phyloP scores from a whole-genome alignment of 306 rosid species.

The Comarum palustre region DNA sequence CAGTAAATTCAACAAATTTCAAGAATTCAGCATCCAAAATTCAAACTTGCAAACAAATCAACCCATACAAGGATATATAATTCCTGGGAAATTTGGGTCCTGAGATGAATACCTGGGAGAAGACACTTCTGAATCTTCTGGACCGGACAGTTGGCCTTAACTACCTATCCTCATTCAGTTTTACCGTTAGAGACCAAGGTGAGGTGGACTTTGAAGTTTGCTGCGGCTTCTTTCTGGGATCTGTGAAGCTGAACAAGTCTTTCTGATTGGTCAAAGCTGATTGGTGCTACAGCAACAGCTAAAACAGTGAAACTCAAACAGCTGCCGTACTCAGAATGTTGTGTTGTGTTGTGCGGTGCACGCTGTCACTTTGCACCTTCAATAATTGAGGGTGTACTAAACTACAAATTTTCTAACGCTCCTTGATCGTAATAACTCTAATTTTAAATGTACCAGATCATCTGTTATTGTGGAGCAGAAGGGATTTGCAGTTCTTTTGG shows the following conservation, averaged over 20 bases:
- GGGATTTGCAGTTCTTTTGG: background rate
- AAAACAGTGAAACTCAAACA: background rate
- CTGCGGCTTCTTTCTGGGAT: constrained; percentile 17
- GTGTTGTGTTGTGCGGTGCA: constrained; percentile 19
- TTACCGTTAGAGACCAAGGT: constrained; percentile 16
- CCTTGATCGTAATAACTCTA: background rate
- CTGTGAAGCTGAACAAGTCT: constrained; percentile 16
- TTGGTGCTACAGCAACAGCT: background rate
- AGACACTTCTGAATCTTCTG: constrained; percentile 18
- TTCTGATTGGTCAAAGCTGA: background rate
- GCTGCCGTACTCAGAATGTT: constrained; percentile 9
- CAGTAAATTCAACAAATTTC: constrained; percentile 14
- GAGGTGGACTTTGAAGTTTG: background rate
- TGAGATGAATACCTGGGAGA: constrained; percentile 25
- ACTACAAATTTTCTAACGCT: background rate
- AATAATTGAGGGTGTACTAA: constrained; percentile 22
- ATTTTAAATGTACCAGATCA: background rate
- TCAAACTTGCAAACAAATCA: background rate
- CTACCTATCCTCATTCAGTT: background rate
- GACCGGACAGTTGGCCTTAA: constrained; percentile 10
- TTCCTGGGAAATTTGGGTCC: constrained; percentile 8
- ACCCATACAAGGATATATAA: background rate
- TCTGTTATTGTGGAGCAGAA: constrained; percentile 1
- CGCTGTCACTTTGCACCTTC: constrained; percentile 10
- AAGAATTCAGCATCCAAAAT: constrained; percentile 7